phyloP scores from a whole-genome alignment of 306 rosid genomes.

The Betula pendula region DNA sequence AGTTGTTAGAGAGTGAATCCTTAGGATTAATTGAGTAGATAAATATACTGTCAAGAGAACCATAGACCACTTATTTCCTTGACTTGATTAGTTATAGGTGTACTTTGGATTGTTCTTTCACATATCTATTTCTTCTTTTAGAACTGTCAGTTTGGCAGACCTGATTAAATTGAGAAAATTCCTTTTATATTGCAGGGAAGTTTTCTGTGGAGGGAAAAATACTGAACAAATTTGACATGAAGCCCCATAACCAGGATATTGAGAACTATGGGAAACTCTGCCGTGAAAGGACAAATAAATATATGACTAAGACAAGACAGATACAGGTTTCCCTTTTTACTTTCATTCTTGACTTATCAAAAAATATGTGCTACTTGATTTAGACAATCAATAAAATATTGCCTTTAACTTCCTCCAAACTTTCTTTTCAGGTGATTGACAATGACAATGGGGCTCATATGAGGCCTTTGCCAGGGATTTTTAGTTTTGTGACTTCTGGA shows the following conservation, averaged over 20 bases:
- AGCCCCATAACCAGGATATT: slow-evolving; percentile 66
- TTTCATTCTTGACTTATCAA: slow-evolving; percentile 12
- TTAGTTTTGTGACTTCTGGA: slow-evolving; percentile 45
- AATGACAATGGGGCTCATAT: slow-evolving; percentile 69
- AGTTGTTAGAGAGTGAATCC: not conserved
- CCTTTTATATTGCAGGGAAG: slow-evolving; percentile 52
- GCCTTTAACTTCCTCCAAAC: slow-evolving; percentile 20
- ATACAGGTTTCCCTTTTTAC: slow-evolving; percentile 63
- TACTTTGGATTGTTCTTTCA: slow-evolving; percentile 19
- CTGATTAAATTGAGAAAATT: slow-evolving; percentile 24
- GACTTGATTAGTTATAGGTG: slow-evolving; percentile 4
- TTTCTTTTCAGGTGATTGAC: slow-evolving; percentile 63
- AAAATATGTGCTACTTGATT: not conserved
- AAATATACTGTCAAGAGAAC: not conserved
- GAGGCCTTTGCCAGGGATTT: slow-evolving; percentile 89
- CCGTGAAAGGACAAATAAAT: slow-evolving; percentile 77
- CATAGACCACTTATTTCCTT: not conserved
- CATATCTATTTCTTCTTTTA: slow-evolving; percentile 16
- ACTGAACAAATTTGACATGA: slow-evolving; percentile 78
- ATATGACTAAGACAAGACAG: slow-evolving; percentile 74
- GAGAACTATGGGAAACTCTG: slow-evolving; percentile 82
- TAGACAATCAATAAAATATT: not conserved
- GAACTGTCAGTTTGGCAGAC: slow-evolving; percentile 21
- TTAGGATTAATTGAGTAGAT: not conserved
- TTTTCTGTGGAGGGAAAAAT: slow-evolving; percentile 73